Base-by-base conservation (phyloP, 1,139 yeast genomes). In the Sugiyamaella pinicola region DNA sequence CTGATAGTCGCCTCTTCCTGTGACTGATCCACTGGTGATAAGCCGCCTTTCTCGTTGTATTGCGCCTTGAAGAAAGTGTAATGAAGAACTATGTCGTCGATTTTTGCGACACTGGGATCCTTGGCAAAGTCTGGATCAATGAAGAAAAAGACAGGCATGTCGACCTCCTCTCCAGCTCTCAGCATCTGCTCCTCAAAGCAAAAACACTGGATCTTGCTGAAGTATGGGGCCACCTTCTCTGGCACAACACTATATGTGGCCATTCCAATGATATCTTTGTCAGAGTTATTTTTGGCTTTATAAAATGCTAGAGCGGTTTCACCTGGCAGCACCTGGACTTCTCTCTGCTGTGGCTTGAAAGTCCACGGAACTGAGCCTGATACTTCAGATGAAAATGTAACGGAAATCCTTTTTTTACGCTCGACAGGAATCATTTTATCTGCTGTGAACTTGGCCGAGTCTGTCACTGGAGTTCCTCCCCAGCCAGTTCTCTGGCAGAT, bases 141-240 rank as follows among this genome's bases (percentile, higher is more conserved):
- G 70, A 95, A 95, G 79, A 95, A 95, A 74, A 95, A 95, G 15
- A 93, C 91, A 0, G 99, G 99, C 99, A 95, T 93, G 67, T 95
- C 99, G 13, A 95, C 96, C 69, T 93, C 98, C 73, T 95, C 99
- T 5, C 98, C 98, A 1, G 97, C 96, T 54, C 85, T 80, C 60
- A 93, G 76, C 69, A 89, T 80, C 71, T 93, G 99, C 68, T 93
- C 99, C 72, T 93, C 99, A 68, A 95, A 93, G 68, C 99, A 93
- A 73, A 93, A 93, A 70, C 99, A 93, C 69, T 93, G 99, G 65
- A 93, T 93, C 71, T 93, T 93, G 74, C 89, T 88, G 74, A 93
- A 93, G 70, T 93, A 95, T 4, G 90, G 96, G 0, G 98, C 96
- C 8, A 95, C 96, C 62, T 87, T 91, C 61, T 93, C 98, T 0